These are phyloP conservation scores for Raddia distichophylla DNA, from an alignment of 176 grass and related monocot genomes.

Conservation along the genomic window DNA sequence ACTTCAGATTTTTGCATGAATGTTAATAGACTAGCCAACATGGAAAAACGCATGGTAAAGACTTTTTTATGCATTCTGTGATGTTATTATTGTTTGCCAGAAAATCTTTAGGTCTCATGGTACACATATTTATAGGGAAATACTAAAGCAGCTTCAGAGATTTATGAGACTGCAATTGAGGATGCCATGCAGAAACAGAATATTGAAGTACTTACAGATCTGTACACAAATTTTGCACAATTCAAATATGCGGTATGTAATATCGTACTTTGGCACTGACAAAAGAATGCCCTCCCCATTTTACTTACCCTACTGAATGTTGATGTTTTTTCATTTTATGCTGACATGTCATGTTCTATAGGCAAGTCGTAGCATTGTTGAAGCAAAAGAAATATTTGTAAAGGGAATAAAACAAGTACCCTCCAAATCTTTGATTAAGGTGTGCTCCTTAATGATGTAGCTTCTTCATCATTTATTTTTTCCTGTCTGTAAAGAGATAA, in stretches of 20 bases:
- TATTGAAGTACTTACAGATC: slow-evolving; percentile 58
- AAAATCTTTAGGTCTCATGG: slow-evolving; percentile 32
- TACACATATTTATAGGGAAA: slow-evolving; percentile 70
- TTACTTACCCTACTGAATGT: slow-evolving; percentile 7
- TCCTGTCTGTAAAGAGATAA: slow-evolving; percentile 32
- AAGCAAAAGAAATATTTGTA: slow-evolving; percentile 69
- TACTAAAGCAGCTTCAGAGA: slow-evolving; percentile 63
- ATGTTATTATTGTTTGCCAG: slow-evolving; percentile 24
- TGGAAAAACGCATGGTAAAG: slow-evolving; percentile 88
- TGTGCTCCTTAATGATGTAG: slow-evolving; percentile 36
- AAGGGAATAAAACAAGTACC: slow-evolving; percentile 73
- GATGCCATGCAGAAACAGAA: slow-evolving; percentile 64
- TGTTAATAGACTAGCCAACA: slow-evolving; percentile 87
- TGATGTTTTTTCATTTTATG: slow-evolving; percentile 30
- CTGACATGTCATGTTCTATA: slow-evolving; percentile 40
- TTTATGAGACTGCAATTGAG: slow-evolving; percentile 92
- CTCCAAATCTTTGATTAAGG: slow-evolving; percentile 78
- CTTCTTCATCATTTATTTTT: slow-evolving; percentile 35
- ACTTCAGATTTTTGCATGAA: slow-evolving; percentile 56
- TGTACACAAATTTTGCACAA: slow-evolving; percentile 80
- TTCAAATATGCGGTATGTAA: slow-evolving; percentile 77
- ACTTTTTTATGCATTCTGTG: slow-evolving; percentile 28
- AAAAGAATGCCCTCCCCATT: slow-evolving; percentile 15
- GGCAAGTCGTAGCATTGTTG: slow-evolving; percentile 70
- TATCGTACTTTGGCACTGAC: slow-evolving; percentile 23